These are phyloP conservation scores for Flueggea neowawraea DNA, from an alignment of 441 rosid species.

Conservation along the genomic window DNA sequence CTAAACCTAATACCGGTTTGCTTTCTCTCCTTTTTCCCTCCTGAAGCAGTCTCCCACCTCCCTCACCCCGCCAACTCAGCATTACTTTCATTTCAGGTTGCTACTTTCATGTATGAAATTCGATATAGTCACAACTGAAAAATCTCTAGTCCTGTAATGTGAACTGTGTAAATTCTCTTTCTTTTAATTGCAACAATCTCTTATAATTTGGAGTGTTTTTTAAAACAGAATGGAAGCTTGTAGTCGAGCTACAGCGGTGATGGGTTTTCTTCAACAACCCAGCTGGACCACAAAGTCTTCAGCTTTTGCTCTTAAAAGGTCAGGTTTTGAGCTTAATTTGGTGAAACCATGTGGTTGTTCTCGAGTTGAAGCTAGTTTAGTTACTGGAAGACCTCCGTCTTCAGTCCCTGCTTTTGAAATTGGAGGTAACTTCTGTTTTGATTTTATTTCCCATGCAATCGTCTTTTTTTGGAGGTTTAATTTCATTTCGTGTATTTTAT, in stretches of 20 bases:
- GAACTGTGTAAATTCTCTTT: too few species aligned
- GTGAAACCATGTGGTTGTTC: conserved; percentile 35
- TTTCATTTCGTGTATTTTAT: too few species aligned
- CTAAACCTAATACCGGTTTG: too few species aligned
- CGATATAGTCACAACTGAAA: too few species aligned
- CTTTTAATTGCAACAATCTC: too few species aligned
- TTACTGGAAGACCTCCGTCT: conserved; percentile 42
- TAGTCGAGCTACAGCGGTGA: conserved; percentile 35
- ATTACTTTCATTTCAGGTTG: too few species aligned
- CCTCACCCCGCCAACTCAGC: too few species aligned
- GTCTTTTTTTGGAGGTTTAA: neutral
- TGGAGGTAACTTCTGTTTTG: conserved; percentile 23
- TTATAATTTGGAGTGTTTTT: too few species aligned
- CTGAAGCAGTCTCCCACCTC: too few species aligned
- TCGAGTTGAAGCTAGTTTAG: conserved; percentile 39
- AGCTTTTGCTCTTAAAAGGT: conserved; percentile 23
- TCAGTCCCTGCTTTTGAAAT: conserved; percentile 44
- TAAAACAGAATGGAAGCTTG: conserved; percentile 41
- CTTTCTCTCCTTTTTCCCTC: too few species aligned
- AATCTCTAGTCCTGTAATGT: too few species aligned
- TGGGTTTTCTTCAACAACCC: conserved; percentile 57
- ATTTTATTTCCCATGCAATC: neutral
- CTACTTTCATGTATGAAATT: too few species aligned
- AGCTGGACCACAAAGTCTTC: conserved; percentile 33
- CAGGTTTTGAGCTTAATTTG: conserved; percentile 26